phyloP scores from a whole-genome alignment of 2,329 filamentous ascomycete species.

The Beauveria pseudobassiana region DNA sequence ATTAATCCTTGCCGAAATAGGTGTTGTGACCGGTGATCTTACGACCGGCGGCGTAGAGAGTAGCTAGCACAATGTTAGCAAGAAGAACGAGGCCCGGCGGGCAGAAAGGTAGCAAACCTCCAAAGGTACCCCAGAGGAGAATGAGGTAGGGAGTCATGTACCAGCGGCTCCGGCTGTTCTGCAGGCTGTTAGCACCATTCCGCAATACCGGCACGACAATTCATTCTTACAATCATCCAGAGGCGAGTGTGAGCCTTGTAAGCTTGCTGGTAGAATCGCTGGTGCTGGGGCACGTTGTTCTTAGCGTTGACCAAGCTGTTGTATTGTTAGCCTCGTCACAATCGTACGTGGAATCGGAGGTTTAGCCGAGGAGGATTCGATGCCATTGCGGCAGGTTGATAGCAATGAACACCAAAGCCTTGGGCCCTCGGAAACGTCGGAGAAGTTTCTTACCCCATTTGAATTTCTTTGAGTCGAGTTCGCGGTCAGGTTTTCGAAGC shows the following conservation, averaged over 20 bases:
- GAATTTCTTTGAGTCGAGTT: slow-evolving; percentile 17
- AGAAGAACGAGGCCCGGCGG: background rate
- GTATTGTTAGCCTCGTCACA: slow-evolving; percentile 21
- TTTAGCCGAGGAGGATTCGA: background rate
- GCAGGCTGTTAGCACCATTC: slow-evolving; percentile 13
- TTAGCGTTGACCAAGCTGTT: slow-evolving; percentile 58
- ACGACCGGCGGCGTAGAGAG: slow-evolving; percentile 66
- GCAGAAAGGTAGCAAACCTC: slow-evolving; percentile 41
- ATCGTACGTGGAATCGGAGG: slow-evolving; percentile 14
- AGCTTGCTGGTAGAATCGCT: slow-evolving; percentile 67
- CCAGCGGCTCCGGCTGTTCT: slow-evolving; percentile 58
- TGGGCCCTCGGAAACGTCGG: too few relatives aligned
- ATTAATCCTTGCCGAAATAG: slow-evolving; percentile 56
- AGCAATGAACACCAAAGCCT: background rate
- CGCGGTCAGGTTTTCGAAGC: slow-evolving; percentile 11
- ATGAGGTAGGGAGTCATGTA: slow-evolving; percentile 63
- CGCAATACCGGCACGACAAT: slow-evolving; percentile 14
- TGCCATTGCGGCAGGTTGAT: background rate
- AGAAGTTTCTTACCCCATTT: slow-evolving; percentile 33
- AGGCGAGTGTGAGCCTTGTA: slow-evolving; percentile 61
- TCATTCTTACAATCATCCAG: slow-evolving; percentile 66
- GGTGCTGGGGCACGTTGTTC: slow-evolving; percentile 70
- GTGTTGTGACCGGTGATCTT: slow-evolving; percentile 73
- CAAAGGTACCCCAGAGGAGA: slow-evolving; percentile 54
- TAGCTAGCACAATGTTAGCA: slow-evolving; percentile 29